Conservation (phyloP, 169 alveolate species). For the Neospora caninum region DNA sequence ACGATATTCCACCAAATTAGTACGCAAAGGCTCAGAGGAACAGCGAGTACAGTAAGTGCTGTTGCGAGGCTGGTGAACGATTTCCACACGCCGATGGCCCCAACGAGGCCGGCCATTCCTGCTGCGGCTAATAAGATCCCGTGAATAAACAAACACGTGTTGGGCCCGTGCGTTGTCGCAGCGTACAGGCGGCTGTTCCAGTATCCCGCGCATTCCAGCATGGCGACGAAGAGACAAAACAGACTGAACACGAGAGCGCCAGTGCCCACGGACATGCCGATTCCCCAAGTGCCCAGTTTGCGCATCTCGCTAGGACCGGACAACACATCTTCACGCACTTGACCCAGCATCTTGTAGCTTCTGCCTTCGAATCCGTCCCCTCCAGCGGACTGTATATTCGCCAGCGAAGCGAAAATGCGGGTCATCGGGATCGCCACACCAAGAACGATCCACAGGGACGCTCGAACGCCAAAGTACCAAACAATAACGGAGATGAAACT, state of each 20-base stretch:
- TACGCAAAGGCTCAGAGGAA: conserved; percentile 27
- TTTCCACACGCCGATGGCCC: conserved; percentile 21
- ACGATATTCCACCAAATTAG: conserved; percentile 33
- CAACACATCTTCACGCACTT: background rate
- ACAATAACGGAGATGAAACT: background rate
- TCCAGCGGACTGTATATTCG: conserved; percentile 48
- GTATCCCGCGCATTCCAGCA: conserved; percentile 23
- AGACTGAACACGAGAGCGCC: conserved; percentile 31
- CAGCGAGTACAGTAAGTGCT: background rate
- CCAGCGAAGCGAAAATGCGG: conserved; percentile 43
- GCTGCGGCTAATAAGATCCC: background rate
- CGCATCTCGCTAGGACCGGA: conserved; percentile 29
- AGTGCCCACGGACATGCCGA: conserved; percentile 41
- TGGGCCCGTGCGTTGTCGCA: background rate
- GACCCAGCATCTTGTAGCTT: background rate
- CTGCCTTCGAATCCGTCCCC: conserved; percentile 47
- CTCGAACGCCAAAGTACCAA: conserved; percentile 27
- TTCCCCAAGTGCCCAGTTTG: conserved; percentile 39
- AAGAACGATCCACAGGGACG: background rate
- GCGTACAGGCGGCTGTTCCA: conserved; percentile 36
- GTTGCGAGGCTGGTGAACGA: background rate
- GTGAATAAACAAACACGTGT: conserved; percentile 9
- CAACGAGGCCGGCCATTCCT: conserved; percentile 6
- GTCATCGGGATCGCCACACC: conserved; percentile 49
- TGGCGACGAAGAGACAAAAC: conserved; percentile 39